Evolutionary conservation across 2,329 filamentous ascomycete species (phyloP), one percentile per base, ranked within the genome.

Genomic region (Fusarium algeriense): DNA sequence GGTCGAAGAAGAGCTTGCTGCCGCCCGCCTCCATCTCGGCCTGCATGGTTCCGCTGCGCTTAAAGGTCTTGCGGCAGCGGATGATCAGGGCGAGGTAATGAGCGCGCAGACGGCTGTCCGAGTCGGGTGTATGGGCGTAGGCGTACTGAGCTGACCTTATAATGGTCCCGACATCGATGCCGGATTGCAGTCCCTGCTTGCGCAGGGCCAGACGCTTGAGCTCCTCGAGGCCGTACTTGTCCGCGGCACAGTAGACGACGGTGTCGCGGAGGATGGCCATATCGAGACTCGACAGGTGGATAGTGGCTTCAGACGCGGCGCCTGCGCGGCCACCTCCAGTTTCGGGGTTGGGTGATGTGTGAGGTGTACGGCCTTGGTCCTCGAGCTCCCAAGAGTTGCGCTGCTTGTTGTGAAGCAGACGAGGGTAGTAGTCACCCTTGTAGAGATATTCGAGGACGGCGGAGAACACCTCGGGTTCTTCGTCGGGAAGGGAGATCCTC

Each of bases 21-120:
- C 85, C 94, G 82, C 95, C 94, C 83, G 90, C 90, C 87, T 97
- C 93, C 95, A 98, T 98, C 87, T 98, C 95, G 86, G 93, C 92
- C 89, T 98, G 95, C 94, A 98, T 97, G 83, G 95, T 98, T 84
- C 95, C 95, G 86, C 94, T 97, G 84, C 93, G 91, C 91, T 97
- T 98, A 84, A 98, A 98, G 79, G 94, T 97, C 87, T 94, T 94
- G 83, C 95, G 93, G 88, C 93, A 95, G 86, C 95, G 92, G 87
- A 98, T 97, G 84, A 98, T 97, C 83, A 98, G 90, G 81, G 95
- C 94, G 82, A 98, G 91, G 87, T 97, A 98, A 86, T 97, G 94
- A 86, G 95, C 95, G 85, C 95, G 94, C 83, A 98, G 91, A 79
- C 92, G 90, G 80, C 92, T 95, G 86, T 98, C 95, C 78, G 91